phyloP scores from a whole-genome alignment of 768 basidiomycete species.

The Tulasnella sp. region DNA sequence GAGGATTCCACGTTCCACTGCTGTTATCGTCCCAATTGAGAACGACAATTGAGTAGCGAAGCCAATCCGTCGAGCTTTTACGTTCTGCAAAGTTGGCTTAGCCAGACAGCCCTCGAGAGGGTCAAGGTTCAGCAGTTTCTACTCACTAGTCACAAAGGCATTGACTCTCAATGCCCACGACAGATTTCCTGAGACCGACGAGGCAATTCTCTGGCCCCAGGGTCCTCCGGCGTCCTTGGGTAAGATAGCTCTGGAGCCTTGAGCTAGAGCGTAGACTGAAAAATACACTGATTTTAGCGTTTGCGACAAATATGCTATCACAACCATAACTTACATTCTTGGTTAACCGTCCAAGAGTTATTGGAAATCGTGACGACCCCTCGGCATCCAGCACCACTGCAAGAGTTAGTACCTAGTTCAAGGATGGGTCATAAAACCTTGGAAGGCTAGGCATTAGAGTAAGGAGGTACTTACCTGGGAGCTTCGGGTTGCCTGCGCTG shows the following conservation, averaged over 20 bases:
- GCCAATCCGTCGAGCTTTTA: constrained; percentile 41
- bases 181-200: constrained; percentile 44
- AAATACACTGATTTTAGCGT: constrained; percentile 15
- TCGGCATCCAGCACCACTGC: constrained; percentile 52
- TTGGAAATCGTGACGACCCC: constrained; percentile 55
- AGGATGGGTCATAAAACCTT: too few species aligned
- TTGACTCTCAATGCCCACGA: constrained; percentile 51
- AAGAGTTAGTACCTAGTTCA: constrained; percentile 25
- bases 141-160: constrained; percentile 42
- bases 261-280: constrained; percentile 52
- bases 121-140: background rate
- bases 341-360: constrained; percentile 55
- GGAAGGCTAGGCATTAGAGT: background rate
- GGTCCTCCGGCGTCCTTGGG: constrained; percentile 59
- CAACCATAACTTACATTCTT: constrained; percentile 37
- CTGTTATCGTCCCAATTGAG: constrained; percentile 40
- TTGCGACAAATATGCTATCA: constrained; percentile 17
- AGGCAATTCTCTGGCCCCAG: constrained; percentile 55
- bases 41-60: constrained; percentile 59
- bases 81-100: constrained; percentile 23
- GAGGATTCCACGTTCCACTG: constrained; percentile 8
- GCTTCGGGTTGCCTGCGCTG: constrained; percentile 46
- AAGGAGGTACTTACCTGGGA: constrained; percentile 36
- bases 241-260: constrained; percentile 59
- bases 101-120: background rate